Evolutionary conservation across 2,329 filamentous ascomycete genomes (phyloP).

Genomic region (Albophoma yamanashiensis): DNA sequence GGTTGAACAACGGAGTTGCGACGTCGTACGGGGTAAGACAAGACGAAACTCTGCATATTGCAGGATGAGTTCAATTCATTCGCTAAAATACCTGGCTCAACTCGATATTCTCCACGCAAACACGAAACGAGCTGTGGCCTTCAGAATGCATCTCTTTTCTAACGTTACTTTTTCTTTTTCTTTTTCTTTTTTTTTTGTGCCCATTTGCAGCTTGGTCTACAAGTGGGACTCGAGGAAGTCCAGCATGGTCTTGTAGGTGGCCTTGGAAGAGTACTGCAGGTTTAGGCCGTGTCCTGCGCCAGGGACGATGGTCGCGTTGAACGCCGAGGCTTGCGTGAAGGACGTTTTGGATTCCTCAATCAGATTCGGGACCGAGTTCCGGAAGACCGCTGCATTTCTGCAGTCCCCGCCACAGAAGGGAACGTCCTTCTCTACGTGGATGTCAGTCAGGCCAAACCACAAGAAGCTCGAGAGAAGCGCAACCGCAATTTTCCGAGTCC

Average conservation of each 20-base stretch:
- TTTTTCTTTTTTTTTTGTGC: background rate
- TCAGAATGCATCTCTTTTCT: background rate
- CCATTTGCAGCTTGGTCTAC: background rate
- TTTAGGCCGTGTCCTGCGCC: constrained; percentile 41
- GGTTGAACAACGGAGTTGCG: background rate
- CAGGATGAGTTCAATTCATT: background rate
- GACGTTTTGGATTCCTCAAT: constrained; percentile 27
- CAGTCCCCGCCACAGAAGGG: constrained; percentile 56
- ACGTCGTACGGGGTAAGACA: background rate
- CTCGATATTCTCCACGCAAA: background rate
- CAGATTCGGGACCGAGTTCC: constrained; percentile 25
- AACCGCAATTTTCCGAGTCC: background rate
- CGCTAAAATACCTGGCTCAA: background rate
- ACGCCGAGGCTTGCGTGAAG: constrained; percentile 34
- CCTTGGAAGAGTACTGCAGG: constrained; percentile 24
- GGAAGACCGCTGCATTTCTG: constrained; percentile 26
- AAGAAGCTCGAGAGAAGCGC: background rate
- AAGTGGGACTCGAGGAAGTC: constrained; percentile 17
- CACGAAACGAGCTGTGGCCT: background rate
- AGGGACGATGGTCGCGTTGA: constrained; percentile 43
- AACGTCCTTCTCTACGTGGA: constrained; percentile 30
- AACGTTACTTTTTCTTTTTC: background rate
- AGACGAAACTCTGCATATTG: background rate
- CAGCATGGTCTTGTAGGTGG: constrained; percentile 23
- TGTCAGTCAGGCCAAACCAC: background rate